Base-by-base conservation (phyloP, 2,329 filamentous ascomycete species). In the Neonectria sp. region DNA sequence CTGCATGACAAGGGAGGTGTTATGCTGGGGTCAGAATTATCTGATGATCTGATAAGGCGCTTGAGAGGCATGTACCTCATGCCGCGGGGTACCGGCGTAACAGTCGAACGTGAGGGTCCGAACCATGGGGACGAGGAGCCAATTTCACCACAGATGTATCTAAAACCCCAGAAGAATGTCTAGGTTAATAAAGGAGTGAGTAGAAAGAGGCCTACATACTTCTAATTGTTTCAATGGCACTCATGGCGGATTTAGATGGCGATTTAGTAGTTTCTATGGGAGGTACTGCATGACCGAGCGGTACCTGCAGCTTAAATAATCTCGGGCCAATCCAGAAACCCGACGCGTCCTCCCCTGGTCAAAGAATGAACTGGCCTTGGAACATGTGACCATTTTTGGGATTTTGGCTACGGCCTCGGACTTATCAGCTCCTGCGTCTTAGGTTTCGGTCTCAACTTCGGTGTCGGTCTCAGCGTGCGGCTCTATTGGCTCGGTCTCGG, bases 11-110 rank as follows among this genome's bases (percentile, higher is more conserved):
- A 13, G 35, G 12, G 24, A 29, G 7, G 15, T 11, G n/a, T 24
- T 6, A 37, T 55, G 33, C 53, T 3, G 40, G 40, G 21, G 31
- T 29, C 24, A 9, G 53, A 15, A n/a, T 58, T 60, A 60, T 60
- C 56, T 35, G 45, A 51, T 60, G 29, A 59, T 59, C 56, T 33
- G 56, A 59, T 59, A 59, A 59, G 1, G 33, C 33, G 33, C 33
- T 35, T 13, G 11, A 13, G 33, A 43, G 9, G 40, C 11, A 4
- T n/a, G 40, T 43, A 43, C 17, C 40, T 9, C 4, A 4, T 4
- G n/a, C 17, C 8, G 40, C 40, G 40, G 40, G 40, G 17, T 21
- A n/a, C 37, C 17, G 15, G 37, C 12, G 17, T n/a, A 21, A 43
- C n/a, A 11, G 40, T 21, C n/a, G 17, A 21, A 21, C 37, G 37